A percentile compares a stretch with the other conserved stretches of the same genome.
Conservation (phyloP, 148 eudicot genomes). For the Cornus florida region DNA sequence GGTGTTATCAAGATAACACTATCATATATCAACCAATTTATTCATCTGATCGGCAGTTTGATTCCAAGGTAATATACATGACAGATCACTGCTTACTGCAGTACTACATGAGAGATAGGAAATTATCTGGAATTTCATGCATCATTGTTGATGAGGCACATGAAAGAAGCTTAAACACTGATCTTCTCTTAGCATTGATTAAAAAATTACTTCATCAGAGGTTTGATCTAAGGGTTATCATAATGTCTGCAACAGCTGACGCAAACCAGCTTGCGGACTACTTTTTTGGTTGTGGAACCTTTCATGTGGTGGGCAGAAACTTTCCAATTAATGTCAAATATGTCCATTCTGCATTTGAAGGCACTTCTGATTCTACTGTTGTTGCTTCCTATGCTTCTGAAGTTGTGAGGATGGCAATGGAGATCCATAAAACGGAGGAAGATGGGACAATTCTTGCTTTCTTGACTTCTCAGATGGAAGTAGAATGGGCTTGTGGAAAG, state of each 20-base stretch:
- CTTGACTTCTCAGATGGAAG: conserved; percentile 87
- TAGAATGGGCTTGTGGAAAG: conserved; percentile 90
- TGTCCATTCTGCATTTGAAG: conserved; percentile 47
- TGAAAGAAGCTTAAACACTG: conserved; percentile 92
- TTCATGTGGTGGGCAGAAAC: conserved; percentile 72
- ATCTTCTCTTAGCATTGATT: conserved; percentile 78
- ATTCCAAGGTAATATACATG: conserved; percentile 56
- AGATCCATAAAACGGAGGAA: conserved; percentile 66
- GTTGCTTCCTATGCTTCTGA: conserved; percentile 59
- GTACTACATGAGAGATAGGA: conserved; percentile 70
- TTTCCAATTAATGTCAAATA: conserved; percentile 82
- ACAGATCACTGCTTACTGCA: conserved; percentile 94
- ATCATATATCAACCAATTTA: conserved; percentile 47
- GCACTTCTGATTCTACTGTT: conserved; percentile 29
- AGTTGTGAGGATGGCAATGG: conserved; percentile 58
- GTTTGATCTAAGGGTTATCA: conserved; percentile 75
- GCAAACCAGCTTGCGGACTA: conserved; percentile 74
- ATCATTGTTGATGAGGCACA: conserved; percentile 95
- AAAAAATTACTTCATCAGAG: conserved; percentile 65
- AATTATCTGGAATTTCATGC: conserved; percentile 66
- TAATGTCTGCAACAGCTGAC: conserved; percentile 98
- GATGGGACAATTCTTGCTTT: conserved; percentile 89
- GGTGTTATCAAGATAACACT: conserved; percentile 52
- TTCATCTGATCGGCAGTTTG: conserved; percentile 45
- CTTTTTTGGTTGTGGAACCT: conserved; percentile 69